Conservation (phyloP, 306 rosid species). For the Inga laurina region DNA sequence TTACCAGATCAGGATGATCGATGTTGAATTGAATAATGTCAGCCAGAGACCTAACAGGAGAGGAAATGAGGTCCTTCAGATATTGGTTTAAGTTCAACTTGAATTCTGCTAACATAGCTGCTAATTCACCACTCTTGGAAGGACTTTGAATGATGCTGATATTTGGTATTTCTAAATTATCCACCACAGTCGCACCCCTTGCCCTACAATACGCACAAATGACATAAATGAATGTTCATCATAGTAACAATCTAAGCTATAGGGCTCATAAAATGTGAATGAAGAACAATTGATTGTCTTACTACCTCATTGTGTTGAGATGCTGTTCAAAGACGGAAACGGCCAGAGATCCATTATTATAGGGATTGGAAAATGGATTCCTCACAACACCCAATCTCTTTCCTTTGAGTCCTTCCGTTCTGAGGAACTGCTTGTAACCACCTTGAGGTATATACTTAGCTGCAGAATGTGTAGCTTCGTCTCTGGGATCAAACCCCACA, state of each 20-base stretch:
- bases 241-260: background rate
- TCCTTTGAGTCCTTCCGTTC: slow-evolving; percentile 55
- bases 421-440: slow-evolving; percentile 65
- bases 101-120: slow-evolving; percentile 43
- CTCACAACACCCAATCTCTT: slow-evolving; percentile 72
- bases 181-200: slow-evolving; percentile 62
- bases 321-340: slow-evolving; percentile 49
- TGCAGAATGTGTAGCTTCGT: slow-evolving; percentile 55
- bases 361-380: slow-evolving; percentile 41
- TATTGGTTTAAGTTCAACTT: slow-evolving; percentile 47
- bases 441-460: slow-evolving; percentile 53
- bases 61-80: slow-evolving; percentile 44
- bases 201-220: slow-evolving; percentile 31
- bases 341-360: slow-evolving; percentile 30
- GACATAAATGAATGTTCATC: background rate
- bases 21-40: slow-evolving; percentile 60
- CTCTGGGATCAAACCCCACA: slow-evolving; percentile 66
- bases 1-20: slow-evolving; percentile 48
- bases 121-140: slow-evolving; percentile 41
- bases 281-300: background rate
- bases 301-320: slow-evolving; percentile 44
- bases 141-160: slow-evolving; percentile 37
- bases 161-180: slow-evolving; percentile 59
- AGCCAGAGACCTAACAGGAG: slow-evolving; percentile 58
- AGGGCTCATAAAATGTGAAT: background rate